Evolutionary conservation across 441 rosid species (phyloP).

Genomic region (Omphalea diandra): DNA sequence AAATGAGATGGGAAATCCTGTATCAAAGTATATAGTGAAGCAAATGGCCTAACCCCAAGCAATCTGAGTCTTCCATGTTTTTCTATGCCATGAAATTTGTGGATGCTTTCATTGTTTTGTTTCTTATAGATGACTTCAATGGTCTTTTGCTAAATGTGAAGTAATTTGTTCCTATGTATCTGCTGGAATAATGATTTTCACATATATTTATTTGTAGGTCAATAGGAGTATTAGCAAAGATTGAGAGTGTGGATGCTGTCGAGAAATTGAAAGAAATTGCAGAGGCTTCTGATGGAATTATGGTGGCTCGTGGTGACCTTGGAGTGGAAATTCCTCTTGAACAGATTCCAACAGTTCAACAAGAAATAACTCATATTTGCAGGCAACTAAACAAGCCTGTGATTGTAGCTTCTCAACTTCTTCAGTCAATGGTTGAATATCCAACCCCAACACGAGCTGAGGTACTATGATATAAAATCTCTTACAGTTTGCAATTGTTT

Average conservation of each 20-base stretch:
- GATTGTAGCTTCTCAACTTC: constrained; percentile 73
- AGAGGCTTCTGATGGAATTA: constrained; percentile 64
- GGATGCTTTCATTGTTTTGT: background rate
- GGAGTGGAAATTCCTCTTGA: constrained; percentile 68
- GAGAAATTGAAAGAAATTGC: constrained; percentile 53
- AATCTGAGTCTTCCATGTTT: background rate
- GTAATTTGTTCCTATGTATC: background rate
- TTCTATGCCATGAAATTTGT: background rate
- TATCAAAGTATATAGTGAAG: background rate
- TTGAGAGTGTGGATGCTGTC: constrained; percentile 62
- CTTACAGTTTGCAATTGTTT: background rate
- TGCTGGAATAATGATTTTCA: background rate
- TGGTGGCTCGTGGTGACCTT: constrained; percentile 77
- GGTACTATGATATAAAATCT: constrained; percentile 29
- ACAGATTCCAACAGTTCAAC: constrained; percentile 66
- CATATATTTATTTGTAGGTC: constrained; percentile 33
- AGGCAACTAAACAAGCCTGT: constrained; percentile 70
- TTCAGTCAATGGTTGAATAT: constrained; percentile 69
- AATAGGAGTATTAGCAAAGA: constrained; percentile 58
- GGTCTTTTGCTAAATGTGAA: background rate
- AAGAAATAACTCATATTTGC: constrained; percentile 47
- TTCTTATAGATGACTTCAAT: background rate
- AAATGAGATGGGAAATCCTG: background rate
- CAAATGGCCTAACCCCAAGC: background rate
- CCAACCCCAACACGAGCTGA: constrained; percentile 78